Percentiles rank a stretch among this genome's conserved stretches.
Conservation (phyloP, 306 rosid genomes). For the Acacia melanoxylon region DNA sequence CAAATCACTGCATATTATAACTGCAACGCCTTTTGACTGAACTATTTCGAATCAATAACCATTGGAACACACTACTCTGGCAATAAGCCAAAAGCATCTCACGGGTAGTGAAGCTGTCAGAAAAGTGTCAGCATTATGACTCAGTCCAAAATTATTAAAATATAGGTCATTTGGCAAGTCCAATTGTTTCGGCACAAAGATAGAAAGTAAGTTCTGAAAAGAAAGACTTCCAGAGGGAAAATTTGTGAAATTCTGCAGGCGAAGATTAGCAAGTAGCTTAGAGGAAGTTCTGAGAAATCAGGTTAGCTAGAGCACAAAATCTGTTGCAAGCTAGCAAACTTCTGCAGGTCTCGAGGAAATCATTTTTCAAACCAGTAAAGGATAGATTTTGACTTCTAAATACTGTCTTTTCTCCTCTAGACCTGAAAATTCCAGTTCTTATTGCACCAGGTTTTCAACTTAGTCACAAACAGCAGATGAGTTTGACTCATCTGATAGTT, state of each 20-base stretch:
- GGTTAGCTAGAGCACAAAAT: background rate
- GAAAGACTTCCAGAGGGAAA: background rate
- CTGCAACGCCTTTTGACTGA: background rate
- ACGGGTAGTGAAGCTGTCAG: background rate
- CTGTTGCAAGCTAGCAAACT: background rate
- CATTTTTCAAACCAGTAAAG: background rate
- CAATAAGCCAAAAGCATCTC: constrained; percentile 1
- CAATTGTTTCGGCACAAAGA: background rate
- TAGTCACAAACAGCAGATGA: background rate
- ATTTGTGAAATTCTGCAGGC: background rate
- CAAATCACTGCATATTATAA: background rate
- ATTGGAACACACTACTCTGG: background rate
- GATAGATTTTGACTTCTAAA: background rate
- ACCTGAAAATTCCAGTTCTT: background rate
- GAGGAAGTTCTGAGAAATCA: background rate
- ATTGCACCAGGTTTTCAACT: background rate
- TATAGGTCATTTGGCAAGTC: background rate
- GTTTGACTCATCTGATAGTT: background rate
- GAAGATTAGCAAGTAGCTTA: background rate
- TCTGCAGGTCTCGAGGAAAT: background rate
- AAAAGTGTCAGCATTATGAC: background rate
- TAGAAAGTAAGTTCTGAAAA: background rate
- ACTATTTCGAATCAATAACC: background rate
- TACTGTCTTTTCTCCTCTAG: background rate
- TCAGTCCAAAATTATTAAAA: background rate